Percentiles rank a stretch among this genome's conserved stretches.
phyloP scores from a whole-genome alignment of 2,329 filamentous ascomycete species.

The Cadophora malorum region DNA sequence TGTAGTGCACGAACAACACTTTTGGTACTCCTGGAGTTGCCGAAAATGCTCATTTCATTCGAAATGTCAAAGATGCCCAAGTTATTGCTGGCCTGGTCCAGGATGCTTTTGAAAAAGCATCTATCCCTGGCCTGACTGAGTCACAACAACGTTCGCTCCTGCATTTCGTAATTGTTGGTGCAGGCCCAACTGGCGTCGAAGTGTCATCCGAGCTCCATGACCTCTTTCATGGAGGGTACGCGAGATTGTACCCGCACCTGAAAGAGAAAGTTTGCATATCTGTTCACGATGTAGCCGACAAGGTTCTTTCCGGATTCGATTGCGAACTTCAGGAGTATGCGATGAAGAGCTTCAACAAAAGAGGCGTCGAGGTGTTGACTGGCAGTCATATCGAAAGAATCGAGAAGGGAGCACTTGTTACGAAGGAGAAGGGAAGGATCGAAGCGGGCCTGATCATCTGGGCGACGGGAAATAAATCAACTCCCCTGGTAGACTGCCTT shows the following conservation, averaged over 20 bases:
- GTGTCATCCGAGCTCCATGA: conserved; percentile 53
- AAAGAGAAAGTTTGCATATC: conserved; percentile 49
- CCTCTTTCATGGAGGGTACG: conserved; percentile 49
- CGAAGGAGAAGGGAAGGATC: conserved; percentile 32
- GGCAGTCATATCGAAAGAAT: conserved; percentile 34
- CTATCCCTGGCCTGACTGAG: conserved; percentile 63
- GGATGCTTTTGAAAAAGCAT: conserved; percentile 64
- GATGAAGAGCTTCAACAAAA: conserved; percentile 45
- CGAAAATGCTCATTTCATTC: conserved; percentile 37
- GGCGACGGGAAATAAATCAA: conserved; percentile 36
- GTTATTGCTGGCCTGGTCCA: conserved; percentile 43
- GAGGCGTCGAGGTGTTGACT: conserved; percentile 49
- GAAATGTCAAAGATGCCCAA: conserved; percentile 40
- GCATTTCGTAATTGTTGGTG: conserved; percentile 76
- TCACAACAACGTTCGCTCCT: conserved; percentile 65
- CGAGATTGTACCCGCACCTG: conserved; percentile 49
- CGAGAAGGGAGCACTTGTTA: conserved; percentile 26
- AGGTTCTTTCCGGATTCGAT: conserved; percentile 51
- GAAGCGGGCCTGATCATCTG: conserved; percentile 29
- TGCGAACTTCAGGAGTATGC: conserved; percentile 51
- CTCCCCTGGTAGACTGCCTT: conserved; percentile 37
- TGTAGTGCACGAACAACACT: conserved; percentile 31
- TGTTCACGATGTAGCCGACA: conserved; percentile 53
- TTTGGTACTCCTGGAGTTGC: conserved; percentile 37
- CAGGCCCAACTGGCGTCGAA: conserved; percentile 60